Percentiles rank a stretch among this genome's conserved stretches.
Conservation (phyloP, 208 protist genomes). For the Tritrichomonas foetus region DNA sequence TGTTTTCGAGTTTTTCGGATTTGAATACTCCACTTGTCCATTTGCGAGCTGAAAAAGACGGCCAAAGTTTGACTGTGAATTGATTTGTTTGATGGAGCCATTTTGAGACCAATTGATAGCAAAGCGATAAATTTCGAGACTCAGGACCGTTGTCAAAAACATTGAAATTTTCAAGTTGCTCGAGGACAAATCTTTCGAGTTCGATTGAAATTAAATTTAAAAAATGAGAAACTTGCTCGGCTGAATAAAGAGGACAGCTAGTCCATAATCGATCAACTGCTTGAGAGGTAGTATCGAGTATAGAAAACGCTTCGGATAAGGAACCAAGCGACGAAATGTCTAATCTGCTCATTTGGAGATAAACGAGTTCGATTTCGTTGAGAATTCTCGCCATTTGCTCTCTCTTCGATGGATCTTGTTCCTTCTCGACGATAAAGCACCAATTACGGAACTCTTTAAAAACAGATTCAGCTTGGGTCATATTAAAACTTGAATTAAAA, state of each 20-base stretch:
- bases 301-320: neutral
- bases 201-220: constrained; percentile 24
- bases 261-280: constrained; percentile 23
- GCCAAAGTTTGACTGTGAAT: neutral
- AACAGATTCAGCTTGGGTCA: constrained; percentile 1
- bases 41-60: neutral
- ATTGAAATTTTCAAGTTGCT: neutral
- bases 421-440: neutral
- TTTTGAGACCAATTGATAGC: neutral
- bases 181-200: neutral
- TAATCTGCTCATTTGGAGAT: constrained; percentile 33
- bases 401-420: neutral
- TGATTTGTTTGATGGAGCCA: constrained; percentile 6
- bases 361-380: neutral
- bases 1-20: neutral
- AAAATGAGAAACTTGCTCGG: neutral
- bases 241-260: neutral
- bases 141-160: neutral
- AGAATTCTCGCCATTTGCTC: neutral
- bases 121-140: neutral
- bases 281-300: constrained; percentile 34
- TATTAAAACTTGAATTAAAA: neutral
- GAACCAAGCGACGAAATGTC: neutral
- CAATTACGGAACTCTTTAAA: constrained; percentile 30
- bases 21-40: neutral